Base-by-base conservation (phyloP, 805 yeast species). In the Kodamaea hsintzibuensis region DNA sequence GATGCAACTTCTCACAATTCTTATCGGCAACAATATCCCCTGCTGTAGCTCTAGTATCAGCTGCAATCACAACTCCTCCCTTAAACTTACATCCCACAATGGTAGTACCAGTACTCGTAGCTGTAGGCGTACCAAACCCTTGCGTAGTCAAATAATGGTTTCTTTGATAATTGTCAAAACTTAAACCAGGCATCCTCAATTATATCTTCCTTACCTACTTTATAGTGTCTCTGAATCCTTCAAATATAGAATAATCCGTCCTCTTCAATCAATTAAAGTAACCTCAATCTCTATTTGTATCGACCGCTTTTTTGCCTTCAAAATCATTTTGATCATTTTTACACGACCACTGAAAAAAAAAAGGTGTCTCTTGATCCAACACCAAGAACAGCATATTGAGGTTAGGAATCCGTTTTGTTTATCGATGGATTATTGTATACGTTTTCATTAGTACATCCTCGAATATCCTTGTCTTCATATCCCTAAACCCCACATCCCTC, bases 71-170 rank as follows among this genome's bases (percentile, higher is more conserved):
- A 27, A 93, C 99, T 63, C 99, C 99, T 57, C 91, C 93, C 51
- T 89, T 78, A 72, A 88, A 93, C 67, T 88, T 89, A 69, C 96
- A 89, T 50, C 99, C 99, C 19, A 95, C 99, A 76, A 95, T 95
- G 0, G 99, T 95, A n/a, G 99, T 95, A 77, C 99, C 99, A 1
- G 99, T 95, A 18, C 98, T 91, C 1, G 99, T 95, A 38, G 97
- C 96, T 59, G 80, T 86, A 51, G 98, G 98, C 37, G 83, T 76
- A 2, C 86, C 83, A 63, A 81, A 83, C 10, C 98, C 97, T 59
- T 84, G 80, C 18, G 86, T 76, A 14, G 88, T 79, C 52, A 95
- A 79, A 61, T 76, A 85, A 55, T 82, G 82, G 72, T 95, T 95
- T 79, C 99, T 88, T 70, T 91, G 96, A 71, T 82, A 89, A 73